Evolutionary conservation across 106 monocot genomes (phyloP).

Genomic region (Dendrobium chrysotoxum): DNA sequence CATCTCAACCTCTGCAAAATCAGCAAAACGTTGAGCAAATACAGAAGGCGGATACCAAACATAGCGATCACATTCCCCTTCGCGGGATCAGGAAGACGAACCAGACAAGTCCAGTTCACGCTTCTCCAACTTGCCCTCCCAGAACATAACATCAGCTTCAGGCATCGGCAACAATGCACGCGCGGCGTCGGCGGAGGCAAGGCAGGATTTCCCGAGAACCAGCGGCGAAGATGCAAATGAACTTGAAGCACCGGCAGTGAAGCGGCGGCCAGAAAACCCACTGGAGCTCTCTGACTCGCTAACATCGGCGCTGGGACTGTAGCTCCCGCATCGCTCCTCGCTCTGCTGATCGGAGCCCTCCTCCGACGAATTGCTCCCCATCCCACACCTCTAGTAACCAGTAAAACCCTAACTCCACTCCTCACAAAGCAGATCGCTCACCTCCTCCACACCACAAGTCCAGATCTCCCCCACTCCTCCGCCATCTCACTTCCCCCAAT

Average conservation of each 20-base stretch:
- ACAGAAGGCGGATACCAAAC: neutral
- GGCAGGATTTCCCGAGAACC: neutral
- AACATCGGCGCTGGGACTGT: constrained; percentile 72
- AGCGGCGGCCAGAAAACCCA: constrained; percentile 39
- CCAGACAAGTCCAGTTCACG: constrained; percentile 37
- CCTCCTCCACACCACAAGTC: neutral
- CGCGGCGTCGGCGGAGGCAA: neutral
- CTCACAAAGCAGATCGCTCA: constrained; percentile 2
- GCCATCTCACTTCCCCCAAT: neutral
- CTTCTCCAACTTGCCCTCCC: constrained; percentile 53
- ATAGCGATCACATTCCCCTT: neutral
- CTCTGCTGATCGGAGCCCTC: constrained; percentile 46
- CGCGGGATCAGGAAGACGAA: constrained; percentile 12
- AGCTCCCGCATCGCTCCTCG: constrained; percentile 56
- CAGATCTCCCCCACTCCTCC: neutral
- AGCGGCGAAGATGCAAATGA: constrained; percentile 39
- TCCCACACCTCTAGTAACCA: neutral
- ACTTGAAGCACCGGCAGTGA: constrained; percentile 27
- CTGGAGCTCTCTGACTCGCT: constrained; percentile 71
- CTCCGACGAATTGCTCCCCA: constrained; percentile 51
- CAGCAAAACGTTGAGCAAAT: neutral
- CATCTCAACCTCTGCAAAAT: constrained; percentile 74
- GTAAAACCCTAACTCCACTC: constrained; percentile 17
- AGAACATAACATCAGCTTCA: constrained; percentile 18
- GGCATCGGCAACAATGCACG: constrained; percentile 11